Evolutionary conservation across 495 filamentous ascomycete species (phyloP), one percentile per base, ranked within the genome.

Genomic region (Daldinia decipiens): DNA sequence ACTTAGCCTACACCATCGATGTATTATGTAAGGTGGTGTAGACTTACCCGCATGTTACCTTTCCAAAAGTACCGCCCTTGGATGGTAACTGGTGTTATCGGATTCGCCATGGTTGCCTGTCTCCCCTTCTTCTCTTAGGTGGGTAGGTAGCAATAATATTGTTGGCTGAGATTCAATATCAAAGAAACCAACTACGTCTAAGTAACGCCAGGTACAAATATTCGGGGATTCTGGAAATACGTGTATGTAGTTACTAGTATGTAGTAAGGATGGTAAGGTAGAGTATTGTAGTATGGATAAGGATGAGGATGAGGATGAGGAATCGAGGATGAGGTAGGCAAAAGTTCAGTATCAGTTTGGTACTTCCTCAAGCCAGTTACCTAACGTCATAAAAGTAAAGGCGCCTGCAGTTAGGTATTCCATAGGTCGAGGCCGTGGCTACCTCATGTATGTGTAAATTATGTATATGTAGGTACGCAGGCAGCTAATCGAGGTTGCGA

Each of bases 11-110:
- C 29, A 27, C 36, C 6, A 3, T 34, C 5, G 13, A 15, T 45
- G 36, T 54, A 15, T 24, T 15, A 9, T 15, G 11, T 32, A 21
- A 4, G 3, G 7, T 3, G n/a, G 15, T 32, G 27, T 27, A 4
- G 24, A 52, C 73, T 62, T 68, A 66, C 73, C 31, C 73, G 62
- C 26, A 62, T 1, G 15, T 67, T 36, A 21, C 39, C 67, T 52
- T 27, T 39, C 54, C 45, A 75, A 50, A 75, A 71, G 32, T 70
- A 75, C 24, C 59, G 55, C 2, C 67, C 70, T 26, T 26, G 40
- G 38, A 73, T 39, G 13, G 66, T 73, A 2, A 75, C 13, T 11
- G 73, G 73, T 17, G 17, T 52, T 15, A 61, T 5, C 17, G 40
- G 5, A 3, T 8, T 6, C 15, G 40, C 60, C 70, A 73, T 73